Evolutionary conservation across 2,329 filamentous ascomycete genomes (phyloP), one percentile per base, ranked within the genome.

Genomic region (Pestalotiopsis sp.): DNA sequence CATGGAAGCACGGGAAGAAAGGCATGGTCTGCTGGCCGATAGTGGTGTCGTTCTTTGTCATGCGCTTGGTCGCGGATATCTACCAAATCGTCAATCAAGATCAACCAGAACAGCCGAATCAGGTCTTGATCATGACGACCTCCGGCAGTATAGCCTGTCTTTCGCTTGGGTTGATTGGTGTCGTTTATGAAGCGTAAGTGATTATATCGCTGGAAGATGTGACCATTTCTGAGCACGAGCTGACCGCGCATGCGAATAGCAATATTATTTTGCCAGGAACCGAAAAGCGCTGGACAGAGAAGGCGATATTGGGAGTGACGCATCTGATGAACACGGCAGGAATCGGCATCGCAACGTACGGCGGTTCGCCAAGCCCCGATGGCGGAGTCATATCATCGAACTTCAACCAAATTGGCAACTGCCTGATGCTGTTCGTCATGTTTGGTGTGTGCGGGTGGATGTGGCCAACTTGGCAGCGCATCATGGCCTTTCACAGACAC

Each of bases 1-100:
- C 36, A 27, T 63, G 60, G 60, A 63, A 63, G 60, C 60, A 63
- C 60, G 60, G 60, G 4, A 41, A 41, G 23, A n/a, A 17, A 31
- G 60, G 57, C 57, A 60, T 60, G 57, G 31, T 38, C 25, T 60
- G 57, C 17, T 60, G 57, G 57, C 57, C 57, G 31, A 60, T 60
- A 17, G 25, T 60, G 57, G 12, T 60, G 17, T 60, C 57, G 4
- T 17, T 60, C 25, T 60, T 31, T 20, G 57, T 27, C 57, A 60
- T 60, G 57, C 57, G 57, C 17, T 27, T 60, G 25, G 57, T 60
- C 9, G 25, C 57, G n/a, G 57, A 60, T 11, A 60, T 60, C 9
- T 60, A 38, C 7, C 57, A 60, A 20, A 60, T 60, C 3, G 20
- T 60, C 25, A 60, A 60, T 23, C 57, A 23, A 27, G 57, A 27